Evolutionary conservation across 306 rosid genomes (phyloP), one percentile per base, ranked within the genome.

Genomic region (Elaeagnus macrophylla): DNA sequence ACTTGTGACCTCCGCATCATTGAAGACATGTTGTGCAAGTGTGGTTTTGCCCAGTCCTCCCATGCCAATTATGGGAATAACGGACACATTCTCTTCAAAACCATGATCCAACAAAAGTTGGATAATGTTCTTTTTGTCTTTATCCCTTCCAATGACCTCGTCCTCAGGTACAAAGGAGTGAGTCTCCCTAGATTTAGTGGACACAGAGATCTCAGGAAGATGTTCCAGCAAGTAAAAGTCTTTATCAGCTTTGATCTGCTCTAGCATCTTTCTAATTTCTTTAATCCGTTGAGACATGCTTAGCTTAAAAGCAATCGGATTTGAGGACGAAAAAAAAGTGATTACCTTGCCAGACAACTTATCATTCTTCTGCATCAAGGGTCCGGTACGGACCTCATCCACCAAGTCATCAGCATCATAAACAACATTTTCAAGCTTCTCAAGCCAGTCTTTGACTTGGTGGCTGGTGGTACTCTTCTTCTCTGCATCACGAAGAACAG

Each of bases 1-100:
- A 13, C 10, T 9, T 12, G 36, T 6, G 4, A 60, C 20, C 15
- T 0, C 48, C 1, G 16, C 1, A 40, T 68, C 12, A 10, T 68
- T 68, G 6, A 36, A 68, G 1, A 68, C 57, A 20, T 52, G 39
- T 35, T 68, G 60, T 38, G 67, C 51, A 12, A 68, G 52, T 6
- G 51, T 5, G 0, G 73, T 68, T 40, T 60, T 60, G 10, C 67
- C 67, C 18, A 60, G 48, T 16, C 67, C 67, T 25, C 72, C 72
- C 14, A 60, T 25, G 2, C 62, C 73, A 47, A 60, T 19, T 1
- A 67, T 59, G 12, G 61, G 42, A 37, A 59, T 20, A 0, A 59
- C 15, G 10, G 15, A 43, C n/a, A 43, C 48, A 43, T 43, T 43
- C n/a, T 43, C 48, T 43, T 43, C 10, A 41, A 41, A 41, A 10